Base-by-base conservation (phyloP, 1,284 basidiomycete species). In the Flammula alnicola region DNA sequence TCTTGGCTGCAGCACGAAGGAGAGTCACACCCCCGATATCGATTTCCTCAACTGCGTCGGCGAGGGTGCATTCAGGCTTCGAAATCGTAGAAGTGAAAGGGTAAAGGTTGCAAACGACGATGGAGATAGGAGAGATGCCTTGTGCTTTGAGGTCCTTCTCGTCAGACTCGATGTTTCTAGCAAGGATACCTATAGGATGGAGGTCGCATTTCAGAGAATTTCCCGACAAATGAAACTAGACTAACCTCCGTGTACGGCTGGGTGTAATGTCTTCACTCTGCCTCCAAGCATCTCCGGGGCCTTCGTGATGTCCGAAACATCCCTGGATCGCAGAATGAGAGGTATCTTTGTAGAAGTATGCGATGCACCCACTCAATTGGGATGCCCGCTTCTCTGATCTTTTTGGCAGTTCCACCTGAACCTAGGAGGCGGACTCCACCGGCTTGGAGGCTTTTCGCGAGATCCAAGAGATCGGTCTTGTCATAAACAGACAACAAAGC, bases 221-320 rank as follows among this genome's bases (percentile, higher is more conserved):
- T 20, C 16, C 16, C 23, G 14, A 33, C 12, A n/a, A 29, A 27
- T 36, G 37, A 32, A 54, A 12, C 38, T 10, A 27, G n/a, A 48
- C 75, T 53, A 59, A 92, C 95, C 97, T 66, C 97, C 97, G 68
- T 99, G 97, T 19, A 99, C 93, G 16, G 91, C 95, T 43, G 97
- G 97, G 67, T 99, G 97, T n/a, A 99, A 83, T 4, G 97, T 99
- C 78, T 99, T 99, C 57, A 99, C 97, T 56, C 97, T 83, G 35
- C 97, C 97, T 47, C 96, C 95, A 11, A 99, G 83, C 94, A 99
- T 99, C 72, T 99, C 97, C n/a, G 96, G 97, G 1, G 95, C 95
- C 66, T 96, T 96, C 44, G 97, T 99, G 72, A 99, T 91, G 65
- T 95, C 92, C 16, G 95, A 94, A 37, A 99, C 95, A 83, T 99